Evolutionary conservation across 73 alveolate species (phyloP).

Genomic region (Uronychia setigera): DNA sequence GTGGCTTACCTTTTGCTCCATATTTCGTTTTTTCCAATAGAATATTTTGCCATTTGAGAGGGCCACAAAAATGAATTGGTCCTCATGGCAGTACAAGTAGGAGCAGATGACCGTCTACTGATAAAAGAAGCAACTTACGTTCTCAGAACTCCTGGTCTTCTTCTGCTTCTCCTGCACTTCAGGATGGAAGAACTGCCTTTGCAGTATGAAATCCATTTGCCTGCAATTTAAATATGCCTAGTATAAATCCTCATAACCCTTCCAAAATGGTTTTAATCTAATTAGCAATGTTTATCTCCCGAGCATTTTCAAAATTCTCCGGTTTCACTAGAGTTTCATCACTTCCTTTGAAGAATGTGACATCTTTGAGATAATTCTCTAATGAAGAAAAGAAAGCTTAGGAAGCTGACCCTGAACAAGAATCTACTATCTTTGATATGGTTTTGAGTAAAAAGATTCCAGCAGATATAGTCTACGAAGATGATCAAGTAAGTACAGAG

Average conservation of each 20-base stretch:
- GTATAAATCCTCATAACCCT: too few species aligned
- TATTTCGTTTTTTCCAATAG: constrained; percentile 61
- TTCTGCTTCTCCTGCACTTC: constrained; percentile 58
- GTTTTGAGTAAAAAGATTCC: constrained; percentile 89
- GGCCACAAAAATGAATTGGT: constrained; percentile 58
- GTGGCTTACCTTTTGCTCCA: constrained; percentile 41
- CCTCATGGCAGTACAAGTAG: constrained; percentile 42
- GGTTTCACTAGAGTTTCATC: too few species aligned
- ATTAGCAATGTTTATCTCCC: too few species aligned
- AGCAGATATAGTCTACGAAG: constrained; percentile 92
- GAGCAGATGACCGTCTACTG: constrained; percentile 31
- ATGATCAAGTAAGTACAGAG: too few species aligned
- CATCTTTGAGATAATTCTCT: too few species aligned
- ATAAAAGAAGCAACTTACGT: constrained; percentile 5
- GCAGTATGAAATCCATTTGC: constrained; percentile 58
- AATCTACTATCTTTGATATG: constrained; percentile 94
- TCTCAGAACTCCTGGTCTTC: constrained; percentile 51
- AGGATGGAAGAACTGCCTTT: constrained; percentile 60
- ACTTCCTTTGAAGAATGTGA: too few species aligned
- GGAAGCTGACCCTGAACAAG: constrained; percentile 56
- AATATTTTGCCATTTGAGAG: constrained; percentile 53
- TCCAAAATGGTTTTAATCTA: too few species aligned
- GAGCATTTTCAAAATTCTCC: too few species aligned
- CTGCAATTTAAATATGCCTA: too few species aligned
- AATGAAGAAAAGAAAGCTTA: constrained; percentile 80